Conservation (phyloP, 768 basidiomycete species). For the Tricholoma bakamatsutake region DNA sequence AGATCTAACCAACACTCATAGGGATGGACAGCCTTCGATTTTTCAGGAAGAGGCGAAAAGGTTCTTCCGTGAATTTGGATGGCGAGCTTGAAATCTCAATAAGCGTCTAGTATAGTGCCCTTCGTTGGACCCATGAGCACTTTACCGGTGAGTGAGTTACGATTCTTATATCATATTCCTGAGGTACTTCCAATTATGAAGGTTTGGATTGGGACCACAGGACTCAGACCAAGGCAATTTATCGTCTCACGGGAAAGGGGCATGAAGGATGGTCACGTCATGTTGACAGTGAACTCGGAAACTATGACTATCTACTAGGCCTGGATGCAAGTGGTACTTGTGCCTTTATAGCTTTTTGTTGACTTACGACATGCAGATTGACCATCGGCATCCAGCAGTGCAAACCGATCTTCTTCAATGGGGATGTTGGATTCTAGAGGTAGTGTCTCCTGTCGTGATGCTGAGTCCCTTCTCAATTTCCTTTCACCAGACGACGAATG, state of each 20-base stretch:
- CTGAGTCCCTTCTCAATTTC: conserved; percentile 1
- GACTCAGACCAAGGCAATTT: conserved; percentile 58
- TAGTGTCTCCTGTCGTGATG: conserved; percentile 7
- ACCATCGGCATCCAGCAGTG: conserved; percentile 79
- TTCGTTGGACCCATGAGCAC: conserved; percentile 73
- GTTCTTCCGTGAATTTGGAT: conserved; percentile 27
- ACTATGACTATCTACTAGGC: conserved; percentile 82
- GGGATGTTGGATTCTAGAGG: conserved; percentile 72
- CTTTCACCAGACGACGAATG: conserved; percentile 52
- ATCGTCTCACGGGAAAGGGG: conserved; percentile 58
- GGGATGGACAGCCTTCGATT: conserved; percentile 88
- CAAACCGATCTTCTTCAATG: conserved; percentile 68
- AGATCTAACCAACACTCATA: conserved; percentile 20
- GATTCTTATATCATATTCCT: background rate
- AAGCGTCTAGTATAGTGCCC: conserved; percentile 52
- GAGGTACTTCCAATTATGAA: conserved; percentile 15
- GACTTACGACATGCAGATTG: conserved; percentile 45
- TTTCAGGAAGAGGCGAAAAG: conserved; percentile 68
- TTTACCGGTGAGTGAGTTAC: conserved; percentile 54
- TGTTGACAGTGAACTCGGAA: conserved; percentile 82
- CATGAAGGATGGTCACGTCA: conserved; percentile 77
- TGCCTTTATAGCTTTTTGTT: background rate
- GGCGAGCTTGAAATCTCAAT: background rate
- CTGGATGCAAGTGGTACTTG: conserved; percentile 44
- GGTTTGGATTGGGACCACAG: conserved; percentile 84